Evolutionary conservation across 225 moss, liverwort and hornwort genomes (phyloP).

Genomic region (Sphagnum tenellum): DNA sequence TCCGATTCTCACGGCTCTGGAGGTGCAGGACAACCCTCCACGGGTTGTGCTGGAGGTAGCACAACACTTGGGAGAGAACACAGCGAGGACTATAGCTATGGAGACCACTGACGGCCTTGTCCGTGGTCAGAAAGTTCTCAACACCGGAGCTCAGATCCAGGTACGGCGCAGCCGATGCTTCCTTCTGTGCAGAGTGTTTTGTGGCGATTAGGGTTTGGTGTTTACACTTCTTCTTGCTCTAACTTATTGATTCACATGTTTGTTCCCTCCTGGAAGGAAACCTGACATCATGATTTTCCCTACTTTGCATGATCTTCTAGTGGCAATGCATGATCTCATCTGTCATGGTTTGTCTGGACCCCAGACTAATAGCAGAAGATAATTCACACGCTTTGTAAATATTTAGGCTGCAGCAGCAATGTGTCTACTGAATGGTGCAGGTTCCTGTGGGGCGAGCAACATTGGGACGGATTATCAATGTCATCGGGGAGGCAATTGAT

Average conservation of each 20-base stretch:
- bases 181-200: not conserved
- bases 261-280: no score
- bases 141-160: conserved; percentile 84
- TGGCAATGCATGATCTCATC: no score
- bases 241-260: no score
- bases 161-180: conserved; percentile 19
- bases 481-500: conserved; percentile 91
- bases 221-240: not conserved
- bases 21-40: conserved; percentile 78
- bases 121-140: conserved; percentile 82
- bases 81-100: conserved; percentile 96
- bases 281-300: no score
- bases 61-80: conserved; percentile 87
- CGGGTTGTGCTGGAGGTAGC: conserved; percentile 90
- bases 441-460: conserved; percentile 83
- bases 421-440: conserved; percentile 15
- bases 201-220: no score
- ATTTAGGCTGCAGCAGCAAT: no score
- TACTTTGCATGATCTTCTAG: no score
- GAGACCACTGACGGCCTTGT: conserved; percentile 91
- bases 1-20: conserved; percentile 77
- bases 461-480: conserved; percentile 90
- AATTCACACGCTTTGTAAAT: no score
- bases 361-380: no score
- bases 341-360: no score